A percentile compares a stretch with the other conserved stretches of the same genome.
Evolutionary conservation across 345 rosid species (phyloP).

Genomic region (Litchi chinensis): DNA sequence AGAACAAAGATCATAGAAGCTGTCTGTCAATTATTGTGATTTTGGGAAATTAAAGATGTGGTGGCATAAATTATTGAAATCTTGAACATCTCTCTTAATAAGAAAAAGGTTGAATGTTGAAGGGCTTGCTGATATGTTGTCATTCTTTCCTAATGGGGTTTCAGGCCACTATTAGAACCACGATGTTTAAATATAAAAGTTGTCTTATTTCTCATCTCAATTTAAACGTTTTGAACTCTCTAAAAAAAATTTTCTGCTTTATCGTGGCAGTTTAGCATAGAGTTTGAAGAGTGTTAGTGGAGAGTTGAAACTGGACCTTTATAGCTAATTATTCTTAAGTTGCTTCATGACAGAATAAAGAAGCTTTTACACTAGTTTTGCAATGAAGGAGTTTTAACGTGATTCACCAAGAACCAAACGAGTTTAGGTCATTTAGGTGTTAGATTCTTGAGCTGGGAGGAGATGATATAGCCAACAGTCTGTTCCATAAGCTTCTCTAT

Average conservation of each 20-base stretch:
- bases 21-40: neutral
- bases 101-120: neutral
- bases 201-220: neutral
- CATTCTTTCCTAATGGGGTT: neutral
- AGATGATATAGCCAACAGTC: neutral
- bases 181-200: neutral
- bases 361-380: neutral
- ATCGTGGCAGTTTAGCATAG: neutral
- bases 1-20: neutral
- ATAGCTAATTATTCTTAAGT: neutral
- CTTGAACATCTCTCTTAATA: neutral
- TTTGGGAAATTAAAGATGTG: neutral
- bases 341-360: neutral
- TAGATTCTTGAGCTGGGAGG: neutral
- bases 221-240: neutral
- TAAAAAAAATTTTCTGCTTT: neutral
- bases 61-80: neutral
- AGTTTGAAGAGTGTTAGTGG: neutral
- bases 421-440: neutral
- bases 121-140: neutral
- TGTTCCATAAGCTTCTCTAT: too few relatives aligned
- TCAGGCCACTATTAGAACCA: neutral
- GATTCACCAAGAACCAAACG: neutral
- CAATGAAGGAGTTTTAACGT: neutral
- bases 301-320: neutral